Percentiles rank a stretch among this genome's conserved stretches.
These are phyloP conservation scores for Suillus subluteus DNA, from an alignment of 768 basidiomycete species.

Conservation along the genomic window DNA sequence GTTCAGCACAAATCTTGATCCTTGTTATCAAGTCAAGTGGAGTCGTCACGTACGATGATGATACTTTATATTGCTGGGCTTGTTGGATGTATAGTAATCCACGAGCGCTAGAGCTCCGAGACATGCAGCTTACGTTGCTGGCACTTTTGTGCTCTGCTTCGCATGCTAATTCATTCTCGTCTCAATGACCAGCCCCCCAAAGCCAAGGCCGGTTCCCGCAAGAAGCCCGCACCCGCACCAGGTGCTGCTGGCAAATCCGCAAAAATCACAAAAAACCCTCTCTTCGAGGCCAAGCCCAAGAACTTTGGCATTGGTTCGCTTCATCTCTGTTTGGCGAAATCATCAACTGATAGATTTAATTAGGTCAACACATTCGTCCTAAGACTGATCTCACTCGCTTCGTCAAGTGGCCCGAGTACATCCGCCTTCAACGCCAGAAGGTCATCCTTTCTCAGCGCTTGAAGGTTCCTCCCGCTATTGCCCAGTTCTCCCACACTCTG, in stretches of 20 bases:
- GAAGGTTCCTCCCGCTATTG: conserved; percentile 97
- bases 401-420: conserved; percentile 99
- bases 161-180: conserved; percentile 54
- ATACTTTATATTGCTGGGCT: conserved; percentile 49
- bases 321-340: background rate
- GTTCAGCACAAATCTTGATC: conserved; percentile 26
- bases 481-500: conserved; percentile 95
- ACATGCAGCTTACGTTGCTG: conserved; percentile 34
- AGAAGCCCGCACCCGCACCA: conserved; percentile 86
- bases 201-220: conserved; percentile 67
- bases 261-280: conserved; percentile 90
- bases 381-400: conserved; percentile 92
- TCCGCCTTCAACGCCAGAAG: conserved; percentile 97
- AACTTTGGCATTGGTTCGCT: conserved; percentile 93
- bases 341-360: background rate
- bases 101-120: conserved; percentile 59
- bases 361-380: conserved; percentile 94
- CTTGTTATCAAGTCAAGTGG: conserved; percentile 32
- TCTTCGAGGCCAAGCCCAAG: conserved; percentile 88
- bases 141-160: conserved; percentile 24
- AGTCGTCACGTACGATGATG: conserved; percentile 42
- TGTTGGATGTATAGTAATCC: conserved; percentile 23
- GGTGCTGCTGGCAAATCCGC: conserved; percentile 75
- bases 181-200: conserved; percentile 93
- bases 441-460: conserved; percentile 97